Evolutionary conservation across 176 grass and related monocot species (phyloP), one percentile per base, ranked within the genome.

Genomic region (Urochloa ruziziensis): DNA sequence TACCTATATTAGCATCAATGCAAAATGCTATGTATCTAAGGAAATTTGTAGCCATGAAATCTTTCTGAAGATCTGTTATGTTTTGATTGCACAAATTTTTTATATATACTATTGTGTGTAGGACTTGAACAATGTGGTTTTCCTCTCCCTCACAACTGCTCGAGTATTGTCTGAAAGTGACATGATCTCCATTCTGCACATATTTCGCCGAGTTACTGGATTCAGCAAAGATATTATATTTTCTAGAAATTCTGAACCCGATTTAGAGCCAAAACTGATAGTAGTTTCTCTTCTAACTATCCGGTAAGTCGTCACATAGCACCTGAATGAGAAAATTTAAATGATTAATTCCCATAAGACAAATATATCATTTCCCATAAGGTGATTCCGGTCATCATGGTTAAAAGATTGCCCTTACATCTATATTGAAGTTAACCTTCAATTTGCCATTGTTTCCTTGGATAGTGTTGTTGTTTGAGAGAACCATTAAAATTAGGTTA

Each of bases 191-290:
- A 85, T 77, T 85, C 59, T 90, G 80, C 78, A 80, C 84, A 86
- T 82, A 15, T 93, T 98, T 69, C 88, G 85, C 39, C 89, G 83
- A 82, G 77, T 98, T 61, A 82, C 89, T 33, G 89, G 85, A 40
- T 98, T 91, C 80, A 78, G 58, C n/a, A 75, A 90, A 62, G 85
- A 95, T 80, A 75, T 98, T 83, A 88, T 98, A 84, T 89, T 92
- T 91, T 95, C 89, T 39, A 88, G 37, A 80, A 90, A 90, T 80
- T 86, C 80, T 64, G 93, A 98, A 81, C 87, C 93, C 84, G 79
- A 87, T 86, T 67, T 98, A 81, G 92, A 98, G 67, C 91, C 93
- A 78, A 98, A 91, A 59, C 83, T 95, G 67, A 83, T 89, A 79
- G 86, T 93, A 76, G 86, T 95, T 57, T 93, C 91, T 70, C 87